Base-by-base conservation (phyloP, 2,329 filamentous ascomycete genomes). In the Neobulgaria alba region DNA sequence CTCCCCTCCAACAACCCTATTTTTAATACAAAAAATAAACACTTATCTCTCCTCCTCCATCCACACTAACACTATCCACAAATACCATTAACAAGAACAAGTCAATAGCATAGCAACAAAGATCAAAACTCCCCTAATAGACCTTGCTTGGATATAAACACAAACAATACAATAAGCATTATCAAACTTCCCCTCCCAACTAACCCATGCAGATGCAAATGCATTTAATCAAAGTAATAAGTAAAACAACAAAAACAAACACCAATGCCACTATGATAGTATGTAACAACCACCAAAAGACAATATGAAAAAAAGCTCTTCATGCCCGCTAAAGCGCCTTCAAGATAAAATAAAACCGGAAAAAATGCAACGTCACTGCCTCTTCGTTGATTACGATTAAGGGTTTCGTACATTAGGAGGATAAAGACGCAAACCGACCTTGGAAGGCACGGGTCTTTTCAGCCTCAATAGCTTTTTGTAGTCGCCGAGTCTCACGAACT, bases 401-500 rank as follows among this genome's bases (percentile, higher is more conserved):
- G n/a, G n/a, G n/a, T n/a, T n/a, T n/a, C n/a, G n/a, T n/a, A n/a
- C n/a, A 37, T 54, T 29, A 54, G 5, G 52, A 46, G 10, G 42
- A 41, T 21, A 58, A 49, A 15, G 49, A 45, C 29, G 51, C 54
- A 36, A 59, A 59, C 47, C 48, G 42, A 12, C 48, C 52, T 33
- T 58, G 47, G 26, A 57, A 58, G 33, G 53, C 51, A 32, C 45
- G 45, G n/a, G 53, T 18, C 38, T 45, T 53, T 36, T 59, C 57
- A 17, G 52, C 68, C 50, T 78, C 69, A 49, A 90, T 76, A 54
- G 75, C 69, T 38, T 68, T 71, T 62, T 89, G 80, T 39, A 92
- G 70, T 59, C 70, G 73, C 48, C 78, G 72, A 46, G 85, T 86
- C 61, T 82, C 73, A 47, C 75, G 74, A 53, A 85, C 74, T 15